Conservation (phyloP, 2,329 filamentous ascomycete genomes). For the Ceratocystis colombiana region DNA sequence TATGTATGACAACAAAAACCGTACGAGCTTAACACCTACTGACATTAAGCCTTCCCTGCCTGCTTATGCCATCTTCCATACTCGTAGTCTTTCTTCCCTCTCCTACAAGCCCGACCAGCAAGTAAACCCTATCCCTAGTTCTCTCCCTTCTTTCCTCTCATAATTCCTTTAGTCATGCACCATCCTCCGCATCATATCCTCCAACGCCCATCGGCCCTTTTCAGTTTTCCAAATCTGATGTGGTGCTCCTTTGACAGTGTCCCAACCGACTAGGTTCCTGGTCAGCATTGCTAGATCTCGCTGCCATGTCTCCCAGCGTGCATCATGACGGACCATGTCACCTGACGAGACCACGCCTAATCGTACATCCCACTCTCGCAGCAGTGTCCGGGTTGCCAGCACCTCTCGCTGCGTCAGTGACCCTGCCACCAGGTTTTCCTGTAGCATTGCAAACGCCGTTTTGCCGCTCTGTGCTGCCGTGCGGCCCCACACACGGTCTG, state of each 20-base stretch:
- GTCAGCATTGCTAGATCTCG: slow-evolving; percentile 73
- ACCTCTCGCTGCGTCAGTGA: slow-evolving; percentile 79
- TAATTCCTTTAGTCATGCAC: neutral
- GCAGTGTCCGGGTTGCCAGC: slow-evolving; percentile 65
- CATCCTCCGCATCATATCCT: slow-evolving; percentile 22
- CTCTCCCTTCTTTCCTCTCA: neutral
- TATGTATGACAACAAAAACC: too few species aligned
- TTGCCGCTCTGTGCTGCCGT: slow-evolving; percentile 71
- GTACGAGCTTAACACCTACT: neutral
- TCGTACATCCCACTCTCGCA: slow-evolving; percentile 57
- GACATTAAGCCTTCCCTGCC: neutral
- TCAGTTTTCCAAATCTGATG: slow-evolving; percentile 66
- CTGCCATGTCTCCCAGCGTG: slow-evolving; percentile 74
- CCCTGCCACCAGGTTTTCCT: slow-evolving; percentile 81
- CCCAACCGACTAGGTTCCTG: slow-evolving; percentile 68
- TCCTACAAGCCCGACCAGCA: neutral
- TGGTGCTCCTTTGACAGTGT: slow-evolving; percentile 73
- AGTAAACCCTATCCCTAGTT: neutral
- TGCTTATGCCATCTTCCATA: too few species aligned
- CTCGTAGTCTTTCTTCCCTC: too few species aligned
- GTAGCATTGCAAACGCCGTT: slow-evolving; percentile 78
- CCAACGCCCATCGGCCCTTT: slow-evolving; percentile 21
- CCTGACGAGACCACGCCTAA: slow-evolving; percentile 78
- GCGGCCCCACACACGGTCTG: slow-evolving; percentile 76
- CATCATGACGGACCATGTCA: slow-evolving; percentile 53